These are phyloP conservation scores for Colletotrichum endophyticum DNA, from an alignment of 2,329 filamentous ascomycete genomes.

Conservation along the genomic window DNA sequence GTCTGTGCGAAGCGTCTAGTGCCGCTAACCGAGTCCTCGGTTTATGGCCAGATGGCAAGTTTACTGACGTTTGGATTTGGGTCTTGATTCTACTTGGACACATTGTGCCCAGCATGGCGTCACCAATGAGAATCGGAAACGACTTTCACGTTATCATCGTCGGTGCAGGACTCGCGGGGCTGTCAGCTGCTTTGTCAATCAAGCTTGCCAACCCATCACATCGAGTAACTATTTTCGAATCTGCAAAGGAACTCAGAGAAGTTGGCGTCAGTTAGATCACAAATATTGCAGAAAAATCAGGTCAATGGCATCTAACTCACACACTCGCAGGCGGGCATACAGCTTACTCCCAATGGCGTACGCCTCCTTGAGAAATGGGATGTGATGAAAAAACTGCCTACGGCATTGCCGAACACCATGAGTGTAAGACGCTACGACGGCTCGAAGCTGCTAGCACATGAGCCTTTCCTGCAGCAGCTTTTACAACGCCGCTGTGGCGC, in stretches of 20 bases:
- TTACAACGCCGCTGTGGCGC: neutral
- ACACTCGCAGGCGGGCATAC: neutral
- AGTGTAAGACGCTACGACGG: conserved; percentile 14
- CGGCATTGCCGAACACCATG: neutral
- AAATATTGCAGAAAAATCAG: neutral
- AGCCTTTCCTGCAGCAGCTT: neutral
- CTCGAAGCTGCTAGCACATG: neutral
- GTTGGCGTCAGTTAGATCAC: neutral
- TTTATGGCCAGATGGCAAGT: neutral
- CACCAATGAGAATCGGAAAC: neutral
- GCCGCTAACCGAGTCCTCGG: neutral
- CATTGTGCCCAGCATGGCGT: neutral
- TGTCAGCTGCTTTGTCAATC: neutral
- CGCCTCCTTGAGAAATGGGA: neutral
- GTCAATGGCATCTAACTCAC: neutral
- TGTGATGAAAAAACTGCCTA: neutral
- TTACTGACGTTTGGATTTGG: neutral
- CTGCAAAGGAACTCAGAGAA: conserved; percentile 9
- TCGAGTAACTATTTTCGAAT: conserved; percentile 11
- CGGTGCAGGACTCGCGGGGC: neutral
- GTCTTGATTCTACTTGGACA: neutral
- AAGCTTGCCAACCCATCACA: neutral
- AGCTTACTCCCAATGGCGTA: conserved; percentile 8
- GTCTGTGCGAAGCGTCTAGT: neutral
- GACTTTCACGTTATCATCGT: neutral